Conservation (phyloP, 345 rosid species). For the Eucalyptus dawsonii region DNA sequence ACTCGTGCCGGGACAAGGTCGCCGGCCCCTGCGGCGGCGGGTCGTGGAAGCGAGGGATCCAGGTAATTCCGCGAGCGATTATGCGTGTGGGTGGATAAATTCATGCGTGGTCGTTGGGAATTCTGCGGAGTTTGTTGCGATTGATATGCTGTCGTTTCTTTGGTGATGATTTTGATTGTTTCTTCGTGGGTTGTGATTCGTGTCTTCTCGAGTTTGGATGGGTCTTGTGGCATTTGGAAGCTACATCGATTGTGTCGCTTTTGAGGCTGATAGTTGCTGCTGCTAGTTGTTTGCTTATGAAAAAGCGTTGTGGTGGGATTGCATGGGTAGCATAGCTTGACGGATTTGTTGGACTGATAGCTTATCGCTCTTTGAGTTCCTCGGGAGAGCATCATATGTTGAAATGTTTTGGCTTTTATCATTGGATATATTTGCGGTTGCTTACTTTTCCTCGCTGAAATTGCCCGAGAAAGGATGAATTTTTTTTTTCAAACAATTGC, state of each 20-base stretch:
- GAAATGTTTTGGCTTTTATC: background rate
- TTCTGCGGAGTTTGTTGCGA: background rate
- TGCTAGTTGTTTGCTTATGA: background rate
- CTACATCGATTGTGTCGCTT: background rate
- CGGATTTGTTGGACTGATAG: background rate
- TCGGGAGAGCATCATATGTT: background rate
- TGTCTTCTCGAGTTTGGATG: background rate
- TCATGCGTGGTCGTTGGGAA: background rate
- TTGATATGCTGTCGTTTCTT: background rate
- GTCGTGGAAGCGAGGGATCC: conserved; percentile 11
- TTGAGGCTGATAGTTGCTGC: background rate
- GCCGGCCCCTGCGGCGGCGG: conserved; percentile 15
- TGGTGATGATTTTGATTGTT: background rate
- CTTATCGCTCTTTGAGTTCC: background rate
- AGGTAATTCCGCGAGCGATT: conserved; percentile 8
- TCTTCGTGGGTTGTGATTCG: background rate
- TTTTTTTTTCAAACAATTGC: background rate
- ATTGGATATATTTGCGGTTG: background rate
- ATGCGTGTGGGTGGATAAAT: background rate
- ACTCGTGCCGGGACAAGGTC: conserved; percentile 46
- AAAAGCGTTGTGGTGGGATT: background rate
- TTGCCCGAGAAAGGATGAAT: background rate
- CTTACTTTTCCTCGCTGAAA: background rate
- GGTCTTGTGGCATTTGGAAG: background rate
- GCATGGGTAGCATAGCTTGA: background rate